Evolutionary conservation across 2,329 filamentous ascomycete genomes (phyloP).

Genomic region (Chaetomium strumarium): DNA sequence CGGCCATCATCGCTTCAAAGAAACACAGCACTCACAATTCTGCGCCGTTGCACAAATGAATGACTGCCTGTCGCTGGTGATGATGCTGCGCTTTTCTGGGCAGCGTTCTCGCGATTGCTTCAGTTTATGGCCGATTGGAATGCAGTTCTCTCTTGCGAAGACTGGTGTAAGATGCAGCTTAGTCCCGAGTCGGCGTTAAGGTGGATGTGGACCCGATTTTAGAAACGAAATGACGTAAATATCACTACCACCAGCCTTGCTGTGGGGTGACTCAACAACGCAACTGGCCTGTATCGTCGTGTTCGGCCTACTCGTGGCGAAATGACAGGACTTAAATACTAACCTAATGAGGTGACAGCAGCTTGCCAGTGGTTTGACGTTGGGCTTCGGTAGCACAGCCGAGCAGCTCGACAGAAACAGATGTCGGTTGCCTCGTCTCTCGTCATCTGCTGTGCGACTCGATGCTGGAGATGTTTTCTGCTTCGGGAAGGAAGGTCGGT

Average conservation of each 20-base stretch:
- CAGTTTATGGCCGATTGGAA: no score
- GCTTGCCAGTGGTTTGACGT: neutral
- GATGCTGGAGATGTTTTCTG: neutral
- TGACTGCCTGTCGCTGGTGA: no score
- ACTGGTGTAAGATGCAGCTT: no score
- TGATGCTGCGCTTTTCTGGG: no score
- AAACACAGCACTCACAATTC: no score
- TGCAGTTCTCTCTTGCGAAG: no score
- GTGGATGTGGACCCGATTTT: neutral
- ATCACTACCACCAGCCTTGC: slow-evolving; percentile 1
- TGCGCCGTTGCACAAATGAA: no score
- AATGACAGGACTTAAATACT: neutral
- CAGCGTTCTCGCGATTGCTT: no score
- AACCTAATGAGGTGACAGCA: neutral
- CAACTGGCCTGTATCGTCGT: neutral
- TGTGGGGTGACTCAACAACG: slow-evolving; percentile 17
- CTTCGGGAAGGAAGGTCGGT: neutral
- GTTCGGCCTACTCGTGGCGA: neutral
- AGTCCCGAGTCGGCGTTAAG: neutral
- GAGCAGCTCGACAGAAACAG: neutral
- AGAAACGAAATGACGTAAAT: slow-evolving; percentile 17
- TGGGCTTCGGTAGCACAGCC: neutral
- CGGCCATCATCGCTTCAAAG: no score
- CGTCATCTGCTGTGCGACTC: neutral
- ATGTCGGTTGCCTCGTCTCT: neutral